A percentile compares a stretch with the other conserved stretches of the same genome.
Evolutionary conservation across 2,329 filamentous ascomycete genomes (phyloP).

Genomic region (Coniochaeta prunicola): DNA sequence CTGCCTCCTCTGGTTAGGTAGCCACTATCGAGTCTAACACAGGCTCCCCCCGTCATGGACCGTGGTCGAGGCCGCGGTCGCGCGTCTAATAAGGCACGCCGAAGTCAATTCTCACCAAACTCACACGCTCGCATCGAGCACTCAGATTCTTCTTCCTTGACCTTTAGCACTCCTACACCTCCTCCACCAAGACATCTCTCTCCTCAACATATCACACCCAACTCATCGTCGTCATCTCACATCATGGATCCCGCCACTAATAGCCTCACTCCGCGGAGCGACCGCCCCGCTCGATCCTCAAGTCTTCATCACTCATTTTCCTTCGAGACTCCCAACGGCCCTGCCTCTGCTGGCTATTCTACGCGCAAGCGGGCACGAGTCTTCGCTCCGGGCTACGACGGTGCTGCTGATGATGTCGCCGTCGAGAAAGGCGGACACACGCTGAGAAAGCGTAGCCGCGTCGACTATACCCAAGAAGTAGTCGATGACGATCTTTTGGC

Average conservation of each 20-base stretch:
- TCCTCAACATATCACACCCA: not conserved
- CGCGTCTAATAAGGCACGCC: not conserved
- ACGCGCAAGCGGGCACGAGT: slow-evolving; percentile 36
- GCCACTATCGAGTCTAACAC: not conserved
- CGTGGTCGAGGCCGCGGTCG: not conserved
- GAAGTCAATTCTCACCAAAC: not conserved
- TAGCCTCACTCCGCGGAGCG: not conserved
- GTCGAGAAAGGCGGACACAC: slow-evolving; percentile 51
- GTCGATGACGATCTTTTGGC: slow-evolving; percentile 31
- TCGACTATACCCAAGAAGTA: slow-evolving; percentile 50
- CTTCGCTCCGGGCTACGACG: slow-evolving; percentile 29
- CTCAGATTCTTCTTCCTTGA: not conserved
- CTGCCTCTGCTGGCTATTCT: slow-evolving; percentile 13
- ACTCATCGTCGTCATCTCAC: not conserved
- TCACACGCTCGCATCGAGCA: not conserved
- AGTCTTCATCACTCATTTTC: slow-evolving; percentile 21
- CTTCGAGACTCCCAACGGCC: slow-evolving; percentile 22
- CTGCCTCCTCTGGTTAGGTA: not conserved
- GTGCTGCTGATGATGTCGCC: slow-evolving; percentile 29
- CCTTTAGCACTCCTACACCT: not conserved
- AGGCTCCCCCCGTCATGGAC: not conserved
- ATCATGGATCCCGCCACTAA: not conserved
- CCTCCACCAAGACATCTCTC: not conserved
- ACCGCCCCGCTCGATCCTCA: not conserved
- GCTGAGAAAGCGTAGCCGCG: slow-evolving; percentile 46